A percentile compares a stretch with the other conserved stretches of the same genome.
Evolutionary conservation across 768 basidiomycete genomes (phyloP).

Genomic region (Suillus subalutaceus): DNA sequence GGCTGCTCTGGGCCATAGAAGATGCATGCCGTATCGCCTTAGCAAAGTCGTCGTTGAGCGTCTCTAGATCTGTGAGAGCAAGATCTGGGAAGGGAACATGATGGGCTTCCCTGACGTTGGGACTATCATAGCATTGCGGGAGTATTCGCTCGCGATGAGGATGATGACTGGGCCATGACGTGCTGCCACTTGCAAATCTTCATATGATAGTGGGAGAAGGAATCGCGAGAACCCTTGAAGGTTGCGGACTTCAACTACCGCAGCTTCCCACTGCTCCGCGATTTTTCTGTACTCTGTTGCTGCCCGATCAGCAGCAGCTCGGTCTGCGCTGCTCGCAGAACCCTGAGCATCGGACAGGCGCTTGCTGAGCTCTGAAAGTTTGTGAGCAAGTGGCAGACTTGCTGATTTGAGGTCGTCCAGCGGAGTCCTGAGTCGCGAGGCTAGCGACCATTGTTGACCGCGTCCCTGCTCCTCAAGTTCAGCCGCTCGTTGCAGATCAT

Average conservation of each 20-base stretch:
- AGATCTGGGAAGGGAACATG: not conserved
- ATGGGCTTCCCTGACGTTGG: not conserved
- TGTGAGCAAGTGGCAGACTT: not conserved
- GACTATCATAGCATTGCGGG: slow-evolving; percentile 18
- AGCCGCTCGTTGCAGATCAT: not conserved
- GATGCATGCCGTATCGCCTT: too few relatives aligned
- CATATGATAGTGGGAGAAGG: slow-evolving; percentile 16
- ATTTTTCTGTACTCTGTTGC: slow-evolving; percentile 14
- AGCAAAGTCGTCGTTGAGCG: not conserved
- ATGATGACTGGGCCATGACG: slow-evolving; percentile 3
- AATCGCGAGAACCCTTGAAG: slow-evolving; percentile 20
- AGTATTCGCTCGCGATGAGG: slow-evolving; percentile 15
- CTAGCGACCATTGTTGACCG: not conserved
- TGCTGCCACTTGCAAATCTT: slow-evolving; percentile 20
- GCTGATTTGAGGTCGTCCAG: not conserved
- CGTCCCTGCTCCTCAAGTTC: not conserved
- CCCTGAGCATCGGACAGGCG: not conserved
- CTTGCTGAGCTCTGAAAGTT: not conserved
- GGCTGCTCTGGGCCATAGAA: too few relatives aligned
- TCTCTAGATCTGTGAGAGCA: not conserved
- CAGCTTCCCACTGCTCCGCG: slow-evolving; percentile 8
- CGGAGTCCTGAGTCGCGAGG: too few relatives aligned
- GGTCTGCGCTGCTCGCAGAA: not conserved
- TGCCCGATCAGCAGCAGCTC: too few relatives aligned
- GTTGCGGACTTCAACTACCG: slow-evolving; percentile 12